Evolutionary conservation across 2,329 filamentous ascomycete species (phyloP), one percentile per base, ranked within the genome.

Genomic region (Fusarium musae): DNA sequence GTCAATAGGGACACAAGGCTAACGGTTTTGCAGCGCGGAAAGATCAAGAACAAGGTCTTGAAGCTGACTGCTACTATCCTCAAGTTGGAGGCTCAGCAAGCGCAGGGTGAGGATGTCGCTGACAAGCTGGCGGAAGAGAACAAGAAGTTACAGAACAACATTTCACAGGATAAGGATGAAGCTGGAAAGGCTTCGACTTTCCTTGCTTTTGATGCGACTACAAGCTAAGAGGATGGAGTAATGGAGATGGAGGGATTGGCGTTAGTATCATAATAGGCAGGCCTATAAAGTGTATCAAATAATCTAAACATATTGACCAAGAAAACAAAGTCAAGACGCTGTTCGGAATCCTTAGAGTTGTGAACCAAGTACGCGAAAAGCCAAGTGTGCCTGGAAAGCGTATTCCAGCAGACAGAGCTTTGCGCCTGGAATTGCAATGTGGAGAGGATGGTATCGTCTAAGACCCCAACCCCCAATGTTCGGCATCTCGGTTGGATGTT

Each of bases 11-110:
- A 2, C 9, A 2, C 4, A 44, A 17, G 9, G 1, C 59, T 77
- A 32, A 70, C 37, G 32, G 2, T 28, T 15, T 32, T 12, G 42
- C 61, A 86, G 84, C 82, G 84, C 59, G 87, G 87, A 77, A 89
- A 89, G 82, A 89, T 85, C 68, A 88, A 88, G 85, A 89, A 89
- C 84, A 90, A 90, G 82, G 86, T 90, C 21, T 80, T 90, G 59
- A 90, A 90, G 82, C 82, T 90, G 70, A 85, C 84, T 43, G 85
- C 87, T 34, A 86, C 86, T 58, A 81, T 88, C 37, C 78, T 89
- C 36, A 82, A 84, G 73, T 84, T 90, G 13, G 80, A 85, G 78
- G 83, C 86, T 40, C 81, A 89, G 69, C 79, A 83, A 62, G 88
- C 87, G 0, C 85, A 89, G 72, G 88, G 88, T 28, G 63, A 84